Conservation (phyloP, 148 eudicot genomes). For the Diospyros lotus region DNA sequence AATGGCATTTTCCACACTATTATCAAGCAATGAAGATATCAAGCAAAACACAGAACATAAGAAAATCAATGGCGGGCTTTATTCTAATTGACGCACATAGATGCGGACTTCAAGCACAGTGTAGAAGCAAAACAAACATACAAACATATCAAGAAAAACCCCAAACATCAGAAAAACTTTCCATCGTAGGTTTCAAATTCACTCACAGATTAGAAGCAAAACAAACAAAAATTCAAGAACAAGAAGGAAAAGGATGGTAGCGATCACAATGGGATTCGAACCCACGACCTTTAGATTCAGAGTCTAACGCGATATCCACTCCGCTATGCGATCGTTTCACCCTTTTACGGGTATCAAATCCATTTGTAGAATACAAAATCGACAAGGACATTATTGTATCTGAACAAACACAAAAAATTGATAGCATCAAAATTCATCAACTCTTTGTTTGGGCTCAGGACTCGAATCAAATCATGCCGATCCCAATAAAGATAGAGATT, state of each 20-base stretch:
- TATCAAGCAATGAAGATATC: neutral
- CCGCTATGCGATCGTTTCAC: slow-evolving; percentile 3
- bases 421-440: too few relatives aligned
- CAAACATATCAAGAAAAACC: too few relatives aligned
- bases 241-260: neutral
- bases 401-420: too few relatives aligned
- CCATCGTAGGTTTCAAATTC: too few relatives aligned
- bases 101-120: neutral
- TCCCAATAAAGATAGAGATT: too few relatives aligned
- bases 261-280: slow-evolving; percentile 16
- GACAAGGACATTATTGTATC: too few relatives aligned
- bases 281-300: slow-evolving; percentile 19
- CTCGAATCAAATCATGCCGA: too few relatives aligned
- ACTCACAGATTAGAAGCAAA: neutral
- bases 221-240: neutral
- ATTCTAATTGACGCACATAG: neutral
- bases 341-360: neutral
- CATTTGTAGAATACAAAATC: neutral
- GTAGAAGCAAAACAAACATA: too few relatives aligned
- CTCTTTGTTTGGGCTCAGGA: too few relatives aligned
- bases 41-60: neutral
- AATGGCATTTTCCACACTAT: too few relatives aligned
- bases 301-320: slow-evolving; percentile 17
- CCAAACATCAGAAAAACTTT: too few relatives aligned
- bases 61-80: too few relatives aligned